phyloP scores from a whole-genome alignment of 2,329 filamentous ascomycete species.

The Aureobasidium sp. region DNA sequence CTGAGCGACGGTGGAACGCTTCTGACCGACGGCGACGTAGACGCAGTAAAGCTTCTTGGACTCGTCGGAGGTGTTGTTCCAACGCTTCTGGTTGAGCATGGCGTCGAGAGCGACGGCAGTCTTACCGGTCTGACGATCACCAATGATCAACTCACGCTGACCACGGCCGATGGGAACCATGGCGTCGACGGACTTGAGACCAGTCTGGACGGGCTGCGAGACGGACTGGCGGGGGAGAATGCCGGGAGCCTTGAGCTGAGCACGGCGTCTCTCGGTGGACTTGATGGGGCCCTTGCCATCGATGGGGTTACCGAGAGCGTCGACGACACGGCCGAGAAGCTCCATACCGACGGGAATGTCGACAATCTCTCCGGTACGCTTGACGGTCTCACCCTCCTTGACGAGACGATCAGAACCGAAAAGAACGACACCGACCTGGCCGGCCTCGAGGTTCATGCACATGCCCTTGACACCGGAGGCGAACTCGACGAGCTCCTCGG shows the following conservation, averaged over 20 bases:
- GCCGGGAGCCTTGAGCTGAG: conserved; percentile 97
- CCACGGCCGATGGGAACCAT: conserved; percentile 99
- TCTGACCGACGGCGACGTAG: conserved; percentile 98
- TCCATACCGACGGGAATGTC: conserved; percentile 90
- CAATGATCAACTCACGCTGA: conserved; percentile 99
- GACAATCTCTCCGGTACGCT: conserved; percentile 99
- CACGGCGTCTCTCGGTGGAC: conserved; percentile 85
- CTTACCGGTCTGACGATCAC: conserved; percentile 99
- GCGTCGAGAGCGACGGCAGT: conserved; percentile 96
- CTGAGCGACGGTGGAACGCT: conserved; percentile 98
- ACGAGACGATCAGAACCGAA: conserved; percentile 99
- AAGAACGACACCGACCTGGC: conserved; percentile 99
- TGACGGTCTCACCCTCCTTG: conserved; percentile 98
- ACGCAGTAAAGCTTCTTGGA: conserved; percentile 98
- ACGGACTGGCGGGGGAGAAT: conserved; percentile 96
- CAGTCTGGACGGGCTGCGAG: conserved; percentile 98
- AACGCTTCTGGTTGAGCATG: conserved; percentile 99
- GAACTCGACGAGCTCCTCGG: conserved; percentile 99
- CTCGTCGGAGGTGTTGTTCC: conserved; percentile 89
- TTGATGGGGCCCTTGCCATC: conserved; percentile 98
- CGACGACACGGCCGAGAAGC: conserved; percentile 95
- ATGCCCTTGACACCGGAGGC: conserved; percentile 99
- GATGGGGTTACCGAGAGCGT: conserved; percentile 98
- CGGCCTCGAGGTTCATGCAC: conserved; percentile 99
- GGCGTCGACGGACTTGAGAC: conserved; percentile 97